Conservation (phyloP, 2,329 filamentous ascomycete species). For the Elsinoe australis region DNA sequence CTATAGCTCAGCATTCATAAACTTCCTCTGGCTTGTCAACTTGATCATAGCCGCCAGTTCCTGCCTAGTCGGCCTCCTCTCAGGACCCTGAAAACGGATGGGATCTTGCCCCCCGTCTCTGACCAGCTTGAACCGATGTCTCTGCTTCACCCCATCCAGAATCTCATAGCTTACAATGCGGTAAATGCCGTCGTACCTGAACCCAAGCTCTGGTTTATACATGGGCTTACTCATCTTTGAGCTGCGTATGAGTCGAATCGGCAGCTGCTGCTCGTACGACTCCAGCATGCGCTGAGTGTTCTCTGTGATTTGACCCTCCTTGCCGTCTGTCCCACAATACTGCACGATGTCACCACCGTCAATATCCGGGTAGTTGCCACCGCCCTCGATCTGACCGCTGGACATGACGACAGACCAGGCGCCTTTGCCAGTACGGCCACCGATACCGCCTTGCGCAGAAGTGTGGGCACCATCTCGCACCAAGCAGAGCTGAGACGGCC, state of each 20-base stretch:
- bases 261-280: conserved; percentile 31
- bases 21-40: conserved; percentile 15
- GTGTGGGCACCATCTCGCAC: conserved; percentile 51
- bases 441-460: conserved; percentile 44
- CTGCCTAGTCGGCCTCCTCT: conserved; percentile 37
- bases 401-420: conserved; percentile 51
- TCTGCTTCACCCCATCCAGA: conserved; percentile 35
- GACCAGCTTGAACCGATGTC: conserved; percentile 43
- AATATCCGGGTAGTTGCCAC: conserved; percentile 38
- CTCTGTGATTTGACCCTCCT: conserved; percentile 28
- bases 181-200: conserved; percentile 55
- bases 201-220: conserved; percentile 42
- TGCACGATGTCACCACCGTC: conserved; percentile 45
- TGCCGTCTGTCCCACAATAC: conserved; percentile 46
- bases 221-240: conserved; percentile 33
- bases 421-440: conserved; percentile 43
- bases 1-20: too few species aligned
- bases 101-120: conserved; percentile 39
- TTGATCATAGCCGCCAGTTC: conserved; percentile 21
- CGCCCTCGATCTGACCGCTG: conserved; percentile 26
- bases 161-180: conserved; percentile 35
- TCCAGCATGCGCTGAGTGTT: conserved; percentile 40
- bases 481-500: conserved; percentile 45
- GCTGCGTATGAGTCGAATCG: conserved; percentile 47
- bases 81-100: conserved; percentile 40